A percentile compares a stretch with the other conserved stretches of the same genome.
These are phyloP conservation scores for Neurospora sp. DNA, from an alignment of 495 filamentous ascomycete species.

Conservation along the genomic window DNA sequence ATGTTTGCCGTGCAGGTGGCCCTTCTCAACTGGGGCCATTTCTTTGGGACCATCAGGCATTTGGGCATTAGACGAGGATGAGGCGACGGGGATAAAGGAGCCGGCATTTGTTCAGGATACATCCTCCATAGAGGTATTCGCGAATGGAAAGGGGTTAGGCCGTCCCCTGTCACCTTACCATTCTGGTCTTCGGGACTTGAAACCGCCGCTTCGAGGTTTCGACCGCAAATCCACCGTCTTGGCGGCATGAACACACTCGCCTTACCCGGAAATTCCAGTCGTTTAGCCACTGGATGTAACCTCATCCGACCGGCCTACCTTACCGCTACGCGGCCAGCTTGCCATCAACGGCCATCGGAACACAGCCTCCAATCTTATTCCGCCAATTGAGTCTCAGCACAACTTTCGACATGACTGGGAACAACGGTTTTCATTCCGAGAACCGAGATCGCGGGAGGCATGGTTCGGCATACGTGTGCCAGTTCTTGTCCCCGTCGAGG, in stretches of 20 bases:
- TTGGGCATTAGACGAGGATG: slow-evolving; percentile 1
- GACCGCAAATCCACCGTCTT: slow-evolving; percentile 12
- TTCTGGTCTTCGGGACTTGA: slow-evolving; percentile 1
- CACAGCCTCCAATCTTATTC: slow-evolving; percentile 6
- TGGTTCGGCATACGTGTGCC: neutral
- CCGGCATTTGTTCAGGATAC: neutral
- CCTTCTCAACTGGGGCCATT: neutral
- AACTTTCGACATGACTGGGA: slow-evolving; percentile 5
- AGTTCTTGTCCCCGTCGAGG: neutral
- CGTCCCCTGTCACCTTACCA: neutral
- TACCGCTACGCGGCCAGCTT: neutral
- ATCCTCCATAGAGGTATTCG: neutral
- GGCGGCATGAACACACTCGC: slow-evolving; percentile 12
- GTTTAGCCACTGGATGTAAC: slow-evolving; percentile 10
- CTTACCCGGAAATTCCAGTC: neutral
- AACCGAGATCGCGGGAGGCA: slow-evolving; percentile 7
- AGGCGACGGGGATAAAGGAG: neutral
- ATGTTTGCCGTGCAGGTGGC: neutral
- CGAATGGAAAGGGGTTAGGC: neutral
- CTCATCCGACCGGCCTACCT: neutral
- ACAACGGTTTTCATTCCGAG: slow-evolving; percentile 1
- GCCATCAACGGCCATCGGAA: neutral
- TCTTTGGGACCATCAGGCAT: neutral
- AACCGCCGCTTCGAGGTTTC: neutral
- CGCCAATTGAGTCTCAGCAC: slow-evolving; percentile 13